Conservation (phyloP, 2,329 filamentous ascomycete species). For the Monosporascus sp. region DNA sequence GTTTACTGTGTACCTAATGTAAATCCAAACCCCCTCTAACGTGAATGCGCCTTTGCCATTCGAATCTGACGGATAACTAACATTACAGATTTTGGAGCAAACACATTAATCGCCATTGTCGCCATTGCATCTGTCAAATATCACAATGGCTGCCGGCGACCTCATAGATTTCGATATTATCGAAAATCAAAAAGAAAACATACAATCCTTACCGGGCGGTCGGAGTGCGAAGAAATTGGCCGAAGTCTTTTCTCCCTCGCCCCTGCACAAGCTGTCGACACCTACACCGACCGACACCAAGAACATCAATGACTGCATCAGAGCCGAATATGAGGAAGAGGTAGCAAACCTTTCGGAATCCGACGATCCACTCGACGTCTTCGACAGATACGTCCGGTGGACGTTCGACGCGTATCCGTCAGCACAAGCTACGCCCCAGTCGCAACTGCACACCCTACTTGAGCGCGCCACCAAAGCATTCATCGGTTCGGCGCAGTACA, state of each 20-base stretch:
- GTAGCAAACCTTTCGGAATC: conserved; percentile 73
- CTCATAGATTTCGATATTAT: conserved; percentile 82
- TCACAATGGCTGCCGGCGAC: conserved; percentile 46
- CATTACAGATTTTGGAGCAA: conserved; percentile 10
- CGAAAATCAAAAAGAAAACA: conserved; percentile 96
- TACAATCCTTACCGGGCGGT: conserved; percentile 82
- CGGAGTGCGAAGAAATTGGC: conserved; percentile 86
- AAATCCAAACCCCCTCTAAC: not conserved
- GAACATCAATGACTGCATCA: conserved; percentile 72
- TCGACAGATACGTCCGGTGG: conserved; percentile 96
- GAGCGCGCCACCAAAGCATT: conserved; percentile 92
- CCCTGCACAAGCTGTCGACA: conserved; percentile 52
- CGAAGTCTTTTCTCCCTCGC: conserved; percentile 68
- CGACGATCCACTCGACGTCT: conserved; percentile 92
- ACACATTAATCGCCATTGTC: conserved; percentile 6
- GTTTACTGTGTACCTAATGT: not conserved
- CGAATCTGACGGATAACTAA: conserved; percentile 20
- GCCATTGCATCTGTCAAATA: conserved; percentile 14
- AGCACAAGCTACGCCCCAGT: conserved; percentile 84
- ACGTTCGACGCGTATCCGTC: conserved; percentile 92
- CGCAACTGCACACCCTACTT: conserved; percentile 81
- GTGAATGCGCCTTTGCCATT: not conserved
- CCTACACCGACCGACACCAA: conserved; percentile 68
- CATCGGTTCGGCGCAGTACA: conserved; percentile 80
- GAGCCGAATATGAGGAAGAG: conserved; percentile 83